Base-by-base conservation (phyloP, 1,139 yeast genomes). In the Debaryomyces fabryi region DNA sequence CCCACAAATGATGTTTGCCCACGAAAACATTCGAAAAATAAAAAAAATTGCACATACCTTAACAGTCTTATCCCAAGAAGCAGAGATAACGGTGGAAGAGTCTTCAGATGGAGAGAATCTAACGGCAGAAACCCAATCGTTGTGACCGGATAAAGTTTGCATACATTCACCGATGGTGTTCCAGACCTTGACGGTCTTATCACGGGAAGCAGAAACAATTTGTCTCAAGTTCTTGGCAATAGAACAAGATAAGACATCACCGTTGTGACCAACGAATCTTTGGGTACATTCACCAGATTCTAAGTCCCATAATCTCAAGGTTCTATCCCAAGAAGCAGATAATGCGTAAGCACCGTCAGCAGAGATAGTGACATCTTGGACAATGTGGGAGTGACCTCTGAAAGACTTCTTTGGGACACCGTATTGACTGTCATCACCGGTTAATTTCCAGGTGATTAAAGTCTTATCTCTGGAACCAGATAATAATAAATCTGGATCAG, bases 381-480 rank as follows among this genome's bases (percentile, higher is more conserved):
- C 96, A 72, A 93, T 93, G 92, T 93, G 99, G 65, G 96, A 87
- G 90, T 93, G 99, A 72, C 99, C 99, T 73, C 82, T 87, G 79
- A 95, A 86, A 63, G 98, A 89, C 80, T 88, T 90, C 83, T 91
- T 90, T 78, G 99, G 96, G 66, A 90, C 90, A 85, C 99, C 99
- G 82, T 90, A 92, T 77, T 89, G 88, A 81, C 84, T 85, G 79
- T 91, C 97, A 71, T 91, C 97, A 72, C 79, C 80, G 74, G 98
- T 92, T 80, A 92, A 86, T 81, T 90, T 87, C 99, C 98, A 93
- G 78, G 93, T 91, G 82, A 95, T 92, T 78, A 93, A 85, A 69
- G 96, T 84, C 87, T 93, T 92, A 81, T 93, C 99, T 83, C 99
- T 89, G 73, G 99, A 93, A 76, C 95, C 97, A 71, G 99, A 95